phyloP scores from a whole-genome alignment of 2,329 filamentous ascomycete species.

The Alternaria sp. region DNA sequence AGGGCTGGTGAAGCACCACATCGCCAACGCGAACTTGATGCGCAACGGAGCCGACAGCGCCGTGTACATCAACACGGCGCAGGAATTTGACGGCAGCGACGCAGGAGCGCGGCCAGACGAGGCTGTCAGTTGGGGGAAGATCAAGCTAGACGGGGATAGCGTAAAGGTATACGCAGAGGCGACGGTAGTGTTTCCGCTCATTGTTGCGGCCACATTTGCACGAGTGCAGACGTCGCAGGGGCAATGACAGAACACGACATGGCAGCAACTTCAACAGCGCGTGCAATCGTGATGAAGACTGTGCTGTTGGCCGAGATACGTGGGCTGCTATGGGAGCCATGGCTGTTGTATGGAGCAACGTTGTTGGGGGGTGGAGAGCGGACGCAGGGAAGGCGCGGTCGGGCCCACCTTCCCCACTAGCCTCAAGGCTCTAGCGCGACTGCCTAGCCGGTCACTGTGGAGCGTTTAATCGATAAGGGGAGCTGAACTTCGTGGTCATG shows the following conservation, averaged over 20 bases:
- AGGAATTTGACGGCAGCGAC: conserved; percentile 97
- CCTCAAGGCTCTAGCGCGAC: conserved; percentile 23
- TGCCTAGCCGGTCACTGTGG: conserved; percentile 33
- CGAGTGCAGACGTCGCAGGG: conserved; percentile 29
- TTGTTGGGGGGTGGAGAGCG: conserved; percentile 26
- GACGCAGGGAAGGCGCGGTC: conserved; percentile 36
- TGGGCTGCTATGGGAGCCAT: conserved; percentile 2
- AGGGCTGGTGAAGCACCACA: conserved; percentile 97
- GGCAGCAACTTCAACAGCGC: conserved; percentile 5
- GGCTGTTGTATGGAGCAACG: conserved; percentile 23
- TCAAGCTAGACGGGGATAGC: conserved; percentile 84
- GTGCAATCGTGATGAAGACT: background rate
- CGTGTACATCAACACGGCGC: conserved; percentile 96
- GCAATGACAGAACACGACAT: conserved; percentile 2
- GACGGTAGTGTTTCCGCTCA: conserved; percentile 71
- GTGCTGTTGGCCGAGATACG: conserved; percentile 6
- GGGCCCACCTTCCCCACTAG: conserved; percentile 32
- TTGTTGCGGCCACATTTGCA: conserved; percentile 73
- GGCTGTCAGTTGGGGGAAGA: conserved; percentile 98
- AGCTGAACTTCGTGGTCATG: conserved; percentile 16
- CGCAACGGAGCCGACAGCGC: conserved; percentile 95
- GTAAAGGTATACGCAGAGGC: conserved; percentile 83
- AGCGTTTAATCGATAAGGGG: conserved; percentile 30
- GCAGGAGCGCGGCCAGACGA: conserved; percentile 94
- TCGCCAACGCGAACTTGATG: conserved; percentile 97